phyloP scores from a whole-genome alignment of 257 asterid genomes.

The Fraxinus cuspidata region DNA sequence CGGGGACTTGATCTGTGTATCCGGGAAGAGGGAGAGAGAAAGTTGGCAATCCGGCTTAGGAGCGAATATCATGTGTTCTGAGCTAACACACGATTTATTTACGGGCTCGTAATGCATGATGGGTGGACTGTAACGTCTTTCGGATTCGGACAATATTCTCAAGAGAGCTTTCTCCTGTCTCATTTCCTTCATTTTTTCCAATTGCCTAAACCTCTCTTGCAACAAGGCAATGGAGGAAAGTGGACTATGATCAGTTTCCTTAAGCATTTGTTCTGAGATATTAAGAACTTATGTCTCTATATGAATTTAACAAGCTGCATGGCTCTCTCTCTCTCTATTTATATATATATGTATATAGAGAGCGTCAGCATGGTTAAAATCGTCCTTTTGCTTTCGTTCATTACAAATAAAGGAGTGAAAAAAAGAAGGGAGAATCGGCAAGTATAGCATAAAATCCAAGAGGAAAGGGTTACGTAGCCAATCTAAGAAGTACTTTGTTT shows the following conservation, averaged over 20 bases:
- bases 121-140: slow-evolving; percentile 18
- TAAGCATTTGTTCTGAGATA: slow-evolving; percentile 30
- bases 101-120: background rate
- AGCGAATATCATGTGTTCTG: slow-evolving; percentile 14
- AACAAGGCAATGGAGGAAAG: slow-evolving; percentile 50
- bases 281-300: slow-evolving; percentile 6
- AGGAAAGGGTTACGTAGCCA: slow-evolving; percentile 48
- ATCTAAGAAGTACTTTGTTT: slow-evolving; percentile 45
- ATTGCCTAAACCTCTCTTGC: slow-evolving; percentile 56
- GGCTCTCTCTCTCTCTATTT: background rate
- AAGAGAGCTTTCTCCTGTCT: slow-evolving; percentile 48
- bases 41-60: slow-evolving; percentile 44
- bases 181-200: slow-evolving; percentile 50
- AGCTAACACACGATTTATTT: slow-evolving; percentile 2
- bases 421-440: slow-evolving; percentile 45
- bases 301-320: background rate
- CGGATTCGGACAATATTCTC: slow-evolving; percentile 32
- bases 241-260: slow-evolving; percentile 21
- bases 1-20: slow-evolving; percentile 21
- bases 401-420: slow-evolving; percentile 8
- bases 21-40: slow-evolving; percentile 51
- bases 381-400: slow-evolving; percentile 1
- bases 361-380: slow-evolving; percentile 5
- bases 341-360: background rate
- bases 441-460: slow-evolving; percentile 52